A percentile compares a stretch with the other conserved stretches of the same genome.
Evolutionary conservation across 208 protist species (phyloP).

Genomic region (Leishmania tropica): DNA sequence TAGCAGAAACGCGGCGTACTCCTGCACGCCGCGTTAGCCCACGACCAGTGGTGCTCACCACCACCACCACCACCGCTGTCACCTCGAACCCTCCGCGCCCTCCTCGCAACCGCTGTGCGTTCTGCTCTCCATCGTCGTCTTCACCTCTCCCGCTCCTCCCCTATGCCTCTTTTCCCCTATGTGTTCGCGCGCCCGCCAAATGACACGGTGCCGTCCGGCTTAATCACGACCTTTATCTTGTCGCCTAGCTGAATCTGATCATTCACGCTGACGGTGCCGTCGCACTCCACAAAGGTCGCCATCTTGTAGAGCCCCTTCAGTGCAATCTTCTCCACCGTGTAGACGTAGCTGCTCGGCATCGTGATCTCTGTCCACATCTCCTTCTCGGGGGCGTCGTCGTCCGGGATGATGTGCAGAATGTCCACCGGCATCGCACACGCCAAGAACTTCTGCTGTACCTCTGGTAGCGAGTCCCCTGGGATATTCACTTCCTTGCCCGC

Average conservation of each 20-base stretch:
- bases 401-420: slow-evolving; percentile 80
- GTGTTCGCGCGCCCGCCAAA: slow-evolving; percentile 77
- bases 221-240: slow-evolving; percentile 86
- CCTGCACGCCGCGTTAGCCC: background rate
- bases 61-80: background rate
- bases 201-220: slow-evolving; percentile 81
- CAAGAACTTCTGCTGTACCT: slow-evolving; percentile 85
- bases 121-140: background rate
- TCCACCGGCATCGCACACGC: slow-evolving; percentile 87
- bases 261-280: slow-evolving; percentile 84
- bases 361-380: slow-evolving; percentile 83
- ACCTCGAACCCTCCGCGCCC: background rate
- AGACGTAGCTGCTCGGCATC: slow-evolving; percentile 87
- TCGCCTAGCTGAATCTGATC: slow-evolving; percentile 87
- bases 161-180: slow-evolving; percentile 15
- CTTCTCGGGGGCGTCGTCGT: slow-evolving; percentile 68
- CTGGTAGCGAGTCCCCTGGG: slow-evolving; percentile 66
- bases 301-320: slow-evolving; percentile 90
- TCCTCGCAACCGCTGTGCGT: background rate
- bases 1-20: background rate
- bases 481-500: slow-evolving; percentile 85
- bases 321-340: slow-evolving; percentile 86
- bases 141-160: background rate
- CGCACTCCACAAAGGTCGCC: slow-evolving; percentile 86
- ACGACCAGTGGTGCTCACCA: background rate